Evolutionary conservation across 1,139 yeast genomes (phyloP).

Genomic region (Hansenula sp.): DNA sequence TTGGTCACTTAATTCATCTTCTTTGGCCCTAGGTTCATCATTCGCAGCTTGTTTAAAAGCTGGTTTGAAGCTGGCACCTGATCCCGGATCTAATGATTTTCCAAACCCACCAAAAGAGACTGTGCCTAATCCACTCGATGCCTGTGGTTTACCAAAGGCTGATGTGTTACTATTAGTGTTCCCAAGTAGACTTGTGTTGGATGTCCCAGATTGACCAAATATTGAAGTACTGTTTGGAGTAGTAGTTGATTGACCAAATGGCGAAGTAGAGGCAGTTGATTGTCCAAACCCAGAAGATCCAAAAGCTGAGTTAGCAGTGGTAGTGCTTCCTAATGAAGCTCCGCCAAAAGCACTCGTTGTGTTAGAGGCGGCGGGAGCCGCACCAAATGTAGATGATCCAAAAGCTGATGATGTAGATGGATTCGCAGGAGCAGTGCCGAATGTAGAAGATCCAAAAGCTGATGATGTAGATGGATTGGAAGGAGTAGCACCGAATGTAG

Average conservation of each 20-base stretch:
- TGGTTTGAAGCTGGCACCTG: conserved; percentile 10
- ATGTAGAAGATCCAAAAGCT: too few species aligned
- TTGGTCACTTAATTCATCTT: conserved; percentile 36
- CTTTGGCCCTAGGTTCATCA: conserved; percentile 28
- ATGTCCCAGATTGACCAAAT: conserved; percentile 14
- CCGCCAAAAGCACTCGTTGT: too few species aligned
- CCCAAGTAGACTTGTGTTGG: too few species aligned
- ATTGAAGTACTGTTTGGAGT: conserved; percentile 5
- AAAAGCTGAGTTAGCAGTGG: too few species aligned
- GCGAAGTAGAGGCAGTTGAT: conserved; percentile 8
- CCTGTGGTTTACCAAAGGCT: conserved; percentile 1
- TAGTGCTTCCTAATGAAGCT: too few species aligned
- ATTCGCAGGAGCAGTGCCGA: conserved; percentile 1
- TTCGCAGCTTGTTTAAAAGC: conserved; percentile 28
- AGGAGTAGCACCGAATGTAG: conserved; percentile 9
- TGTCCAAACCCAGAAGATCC: conserved; percentile 14
- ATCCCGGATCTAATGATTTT: conserved; percentile 5
- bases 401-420: conserved; percentile 2
- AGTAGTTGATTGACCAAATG: conserved; percentile 19
- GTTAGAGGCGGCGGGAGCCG: too few species aligned
- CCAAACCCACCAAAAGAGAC: conserved; percentile 7
- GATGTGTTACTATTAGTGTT: not conserved
- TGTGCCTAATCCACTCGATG: conserved; percentile 4
- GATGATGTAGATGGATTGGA: too few species aligned
- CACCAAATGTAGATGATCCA: conserved; percentile 7